Base-by-base conservation (phyloP, 371 early-diverging fungal genomes). In the Haplosporangium sp. region DNA sequence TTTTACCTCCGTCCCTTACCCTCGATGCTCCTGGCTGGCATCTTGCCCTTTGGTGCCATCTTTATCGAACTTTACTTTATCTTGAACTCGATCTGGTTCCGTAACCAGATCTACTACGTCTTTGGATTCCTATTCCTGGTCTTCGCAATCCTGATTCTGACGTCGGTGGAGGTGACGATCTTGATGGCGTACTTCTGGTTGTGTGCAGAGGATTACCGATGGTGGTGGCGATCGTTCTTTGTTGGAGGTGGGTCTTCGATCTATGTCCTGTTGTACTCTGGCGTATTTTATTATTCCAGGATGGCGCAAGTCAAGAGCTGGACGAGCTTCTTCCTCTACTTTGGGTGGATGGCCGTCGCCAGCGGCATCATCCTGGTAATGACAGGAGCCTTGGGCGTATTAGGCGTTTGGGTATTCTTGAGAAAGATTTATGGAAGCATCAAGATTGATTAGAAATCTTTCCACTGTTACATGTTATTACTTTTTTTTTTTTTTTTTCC, bases 171-270 rank as follows among this genome's bases (percentile, higher is more conserved):
- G 79, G 93, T 96, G 48, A 87, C 96, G n/a, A 87, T 97, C 56
- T 83, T 97, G 66, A 83, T 96, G 79, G 89, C 89, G n/a, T 97
- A 97, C 83, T 95, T 97, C 87, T 93, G 92, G 54, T 82, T 97
- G 51, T 95, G 95, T 64, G 85, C 94, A 6, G 99, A 98, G 86
- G 95, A 97, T 73, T 96, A 96, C 76, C 89, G 91, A 66, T 96
- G 98, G 99, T 92, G 92, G 75, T 98, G 99, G 99, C 86, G 96
- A 11, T 85, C 98, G 2, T 96, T 97, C 85, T 83, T 95, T 54
- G 95, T 96, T 0, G 86, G 93, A 0, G 99, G 96, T 11, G 90
- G 95, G 5, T 89, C 92, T 37, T 95, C 94, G 2, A 76, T 95
- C 55, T 98, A 98, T 74, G 92, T 96, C 36, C 95, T 95, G 74